These are phyloP conservation scores for Lachnellula cervina DNA, from an alignment of 2,329 filamentous ascomycete genomes.

Conservation along the genomic window DNA sequence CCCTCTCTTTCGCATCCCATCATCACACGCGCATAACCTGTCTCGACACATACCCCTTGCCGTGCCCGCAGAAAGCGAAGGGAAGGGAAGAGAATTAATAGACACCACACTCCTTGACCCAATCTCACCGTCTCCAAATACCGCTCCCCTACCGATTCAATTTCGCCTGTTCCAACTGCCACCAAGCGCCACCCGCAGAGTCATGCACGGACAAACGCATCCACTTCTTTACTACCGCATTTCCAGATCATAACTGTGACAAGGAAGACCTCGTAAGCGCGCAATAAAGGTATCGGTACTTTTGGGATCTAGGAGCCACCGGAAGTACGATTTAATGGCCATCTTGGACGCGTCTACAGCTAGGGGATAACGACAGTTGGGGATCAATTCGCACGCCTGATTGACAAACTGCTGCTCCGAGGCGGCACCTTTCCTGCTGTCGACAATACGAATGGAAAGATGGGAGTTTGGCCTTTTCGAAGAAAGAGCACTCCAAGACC, in stretches of 20 bases:
- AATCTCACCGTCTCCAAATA: not conserved
- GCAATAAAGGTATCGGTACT: not conserved
- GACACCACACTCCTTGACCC: not conserved
- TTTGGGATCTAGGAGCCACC: conserved; percentile 2
- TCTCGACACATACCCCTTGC: not conserved
- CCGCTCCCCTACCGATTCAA: not conserved
- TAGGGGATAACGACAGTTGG: conserved; percentile 13
- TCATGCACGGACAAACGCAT: conserved; percentile 24
- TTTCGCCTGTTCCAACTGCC: not conserved
- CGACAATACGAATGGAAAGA: conserved; percentile 36
- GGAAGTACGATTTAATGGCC: conserved; percentile 19
- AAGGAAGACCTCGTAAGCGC: conserved; percentile 19
- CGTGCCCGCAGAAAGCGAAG: not conserved
- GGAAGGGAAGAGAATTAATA: not conserved
- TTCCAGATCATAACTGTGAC: conserved; percentile 9
- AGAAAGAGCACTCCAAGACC: conserved; percentile 65
- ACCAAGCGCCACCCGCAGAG: conserved; percentile 17
- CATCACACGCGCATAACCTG: not conserved
- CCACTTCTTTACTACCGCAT: conserved; percentile 13
- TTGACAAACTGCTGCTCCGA: conserved; percentile 4
- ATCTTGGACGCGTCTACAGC: conserved; percentile 11
- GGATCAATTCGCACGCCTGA: conserved; percentile 2
- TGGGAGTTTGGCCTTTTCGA: conserved; percentile 82
- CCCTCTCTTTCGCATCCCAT: not conserved
- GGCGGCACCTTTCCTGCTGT: conserved; percentile 8